Conservation (phyloP, 78 protist species). For the Bigelowiella natans region DNA sequence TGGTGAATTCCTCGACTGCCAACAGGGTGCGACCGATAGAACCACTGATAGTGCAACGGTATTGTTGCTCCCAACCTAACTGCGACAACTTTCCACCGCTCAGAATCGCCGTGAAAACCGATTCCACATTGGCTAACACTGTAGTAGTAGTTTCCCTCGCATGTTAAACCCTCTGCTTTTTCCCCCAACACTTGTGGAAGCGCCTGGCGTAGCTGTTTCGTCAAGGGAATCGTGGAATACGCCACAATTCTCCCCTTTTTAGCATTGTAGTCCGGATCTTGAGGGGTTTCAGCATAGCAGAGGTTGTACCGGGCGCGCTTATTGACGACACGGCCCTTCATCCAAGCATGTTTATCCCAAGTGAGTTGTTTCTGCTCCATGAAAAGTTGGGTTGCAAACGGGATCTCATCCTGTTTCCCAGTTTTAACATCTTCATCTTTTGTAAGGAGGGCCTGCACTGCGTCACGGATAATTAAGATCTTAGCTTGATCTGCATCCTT, state of each 20-base stretch:
- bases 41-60: conserved; percentile 37
- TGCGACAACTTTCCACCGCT: conserved; percentile 17
- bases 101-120: conserved; percentile 38
- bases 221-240: conserved; percentile 1
- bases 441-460: too few relatives aligned
- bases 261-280: conserved; percentile 27
- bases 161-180: conserved; percentile 1
- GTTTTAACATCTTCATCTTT: too few relatives aligned
- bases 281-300: conserved; percentile 31
- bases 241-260: conserved; percentile 31
- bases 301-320: conserved; percentile 32
- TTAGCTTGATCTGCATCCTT: conserved; percentile 16
- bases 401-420: too few relatives aligned
- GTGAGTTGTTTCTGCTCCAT: conserved; percentile 2
- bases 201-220: conserved; percentile 10
- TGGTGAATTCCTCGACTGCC: not conserved
- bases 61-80: conserved; percentile 31
- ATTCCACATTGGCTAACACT: conserved; percentile 26
- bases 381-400: too few relatives aligned
- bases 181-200: conserved; percentile 9
- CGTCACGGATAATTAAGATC: too few relatives aligned
- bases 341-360: conserved; percentile 19
- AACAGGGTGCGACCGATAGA: conserved; percentile 21
- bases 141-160: conserved; percentile 40
- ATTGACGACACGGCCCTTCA: conserved; percentile 35